Evolutionary conservation across 306 rosid genomes (phyloP).

Genomic region (Fragaria ananassa): DNA sequence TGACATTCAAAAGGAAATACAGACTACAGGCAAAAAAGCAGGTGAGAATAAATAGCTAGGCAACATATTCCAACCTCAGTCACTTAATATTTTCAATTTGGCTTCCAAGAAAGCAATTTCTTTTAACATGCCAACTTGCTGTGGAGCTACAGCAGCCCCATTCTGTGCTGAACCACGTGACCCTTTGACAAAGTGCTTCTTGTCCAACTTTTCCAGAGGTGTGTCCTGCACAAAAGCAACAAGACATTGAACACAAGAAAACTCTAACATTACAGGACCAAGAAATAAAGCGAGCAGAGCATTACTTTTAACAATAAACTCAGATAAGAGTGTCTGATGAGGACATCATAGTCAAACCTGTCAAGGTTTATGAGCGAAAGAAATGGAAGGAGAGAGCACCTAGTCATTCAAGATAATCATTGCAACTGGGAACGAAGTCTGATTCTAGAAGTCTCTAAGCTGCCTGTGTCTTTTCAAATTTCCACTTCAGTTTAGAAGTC

Average conservation of each 20-base stretch:
- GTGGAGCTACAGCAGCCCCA: slow-evolving; percentile 48
- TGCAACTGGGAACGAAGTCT: no score
- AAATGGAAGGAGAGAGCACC: no score
- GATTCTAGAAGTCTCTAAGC: no score
- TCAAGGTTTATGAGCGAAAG: no score
- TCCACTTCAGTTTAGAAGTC: no score
- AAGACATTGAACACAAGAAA: slow-evolving; percentile 13
- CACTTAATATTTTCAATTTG: slow-evolving; percentile 63
- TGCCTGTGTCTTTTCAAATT: no score
- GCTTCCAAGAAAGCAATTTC: slow-evolving; percentile 79
- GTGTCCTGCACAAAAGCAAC: slow-evolving; percentile 53
- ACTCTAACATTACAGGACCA: not conserved
- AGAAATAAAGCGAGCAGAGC: not conserved
- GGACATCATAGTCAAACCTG: no score
- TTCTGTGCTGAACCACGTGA: slow-evolving; percentile 47
- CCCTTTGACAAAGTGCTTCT: slow-evolving; percentile 80
- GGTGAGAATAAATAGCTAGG: not conserved
- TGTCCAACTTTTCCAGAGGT: slow-evolving; percentile 82
- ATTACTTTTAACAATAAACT: not conserved
- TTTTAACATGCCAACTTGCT: slow-evolving; percentile 51
- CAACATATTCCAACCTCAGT: slow-evolving; percentile 57
- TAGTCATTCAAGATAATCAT: no score
- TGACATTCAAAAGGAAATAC: not conserved
- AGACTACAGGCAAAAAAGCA: not conserved
- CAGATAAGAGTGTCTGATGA: not conserved